Evolutionary conservation across 305 asterid species (phyloP).

Genomic region (Lippia alba): DNA sequence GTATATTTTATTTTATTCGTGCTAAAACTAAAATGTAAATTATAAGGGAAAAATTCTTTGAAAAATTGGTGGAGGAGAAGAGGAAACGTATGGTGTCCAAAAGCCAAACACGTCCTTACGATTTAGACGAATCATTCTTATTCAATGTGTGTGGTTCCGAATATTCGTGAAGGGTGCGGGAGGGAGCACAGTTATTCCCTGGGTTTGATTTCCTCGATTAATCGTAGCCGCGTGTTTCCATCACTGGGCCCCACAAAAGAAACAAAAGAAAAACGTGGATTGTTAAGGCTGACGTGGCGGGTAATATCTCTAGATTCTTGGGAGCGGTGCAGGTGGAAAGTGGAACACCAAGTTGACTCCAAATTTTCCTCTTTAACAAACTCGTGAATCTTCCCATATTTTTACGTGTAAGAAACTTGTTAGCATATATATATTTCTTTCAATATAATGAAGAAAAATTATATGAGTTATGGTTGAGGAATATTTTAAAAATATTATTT

Average conservation of each 20-base stretch:
- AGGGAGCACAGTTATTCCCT: background rate
- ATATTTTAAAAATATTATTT: too few relatives aligned
- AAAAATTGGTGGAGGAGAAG: background rate
- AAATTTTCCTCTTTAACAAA: background rate
- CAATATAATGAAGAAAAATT: too few relatives aligned
- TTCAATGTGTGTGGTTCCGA: constrained; percentile 26
- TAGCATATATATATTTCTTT: too few relatives aligned
- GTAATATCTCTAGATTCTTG: background rate
- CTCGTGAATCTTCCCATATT: background rate
- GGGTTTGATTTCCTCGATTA: constrained; percentile 18
- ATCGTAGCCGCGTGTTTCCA: background rate
- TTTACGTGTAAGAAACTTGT: background rate
- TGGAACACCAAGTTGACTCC: background rate
- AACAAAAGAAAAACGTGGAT: constrained; percentile 1
- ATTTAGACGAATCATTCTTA: background rate
- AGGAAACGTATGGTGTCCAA: background rate
- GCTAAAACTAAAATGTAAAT: too few relatives aligned
- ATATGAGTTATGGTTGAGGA: too few relatives aligned
- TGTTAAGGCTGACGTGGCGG: constrained; percentile 14
- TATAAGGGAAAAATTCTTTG: too few relatives aligned
- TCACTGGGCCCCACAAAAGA: background rate
- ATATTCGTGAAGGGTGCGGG: constrained; percentile 32
- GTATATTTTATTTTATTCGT: too few relatives aligned
- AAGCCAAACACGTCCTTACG: constrained; percentile 18
- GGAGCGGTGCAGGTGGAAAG: background rate